Percentiles rank a stretch among this genome's conserved stretches.
These are phyloP conservation scores for Pseudogymnoascus pannorum DNA, from an alignment of 2,329 filamentous ascomycete species.

Conservation along the genomic window DNA sequence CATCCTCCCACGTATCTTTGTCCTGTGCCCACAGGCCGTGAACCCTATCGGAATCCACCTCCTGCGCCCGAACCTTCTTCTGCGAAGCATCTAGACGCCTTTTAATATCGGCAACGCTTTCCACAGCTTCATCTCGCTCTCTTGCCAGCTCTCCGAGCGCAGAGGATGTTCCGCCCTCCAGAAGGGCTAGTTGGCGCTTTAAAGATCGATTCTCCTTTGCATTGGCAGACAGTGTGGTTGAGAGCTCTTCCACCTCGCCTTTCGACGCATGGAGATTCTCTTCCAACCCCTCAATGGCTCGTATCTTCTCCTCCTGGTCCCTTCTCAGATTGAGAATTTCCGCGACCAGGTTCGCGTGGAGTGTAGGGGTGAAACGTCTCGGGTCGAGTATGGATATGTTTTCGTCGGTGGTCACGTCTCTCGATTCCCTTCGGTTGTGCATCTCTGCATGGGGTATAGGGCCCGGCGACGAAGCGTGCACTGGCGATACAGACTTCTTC, in stretches of 20 bases:
- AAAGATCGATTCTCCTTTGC: conserved; percentile 72
- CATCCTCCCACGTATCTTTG: conserved; percentile 76
- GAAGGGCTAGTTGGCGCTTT: conserved; percentile 75
- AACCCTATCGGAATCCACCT: conserved; percentile 73
- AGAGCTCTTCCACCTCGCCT: conserved; percentile 66
- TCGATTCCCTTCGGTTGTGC: conserved; percentile 43
- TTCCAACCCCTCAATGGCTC: conserved; percentile 80
- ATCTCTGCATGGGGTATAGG: conserved; percentile 42
- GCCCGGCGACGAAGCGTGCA: conserved; percentile 53
- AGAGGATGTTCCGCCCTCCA: conserved; percentile 83
- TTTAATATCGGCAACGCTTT: conserved; percentile 62
- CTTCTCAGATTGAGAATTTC: conserved; percentile 83
- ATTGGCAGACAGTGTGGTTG: conserved; percentile 52
- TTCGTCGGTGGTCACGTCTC: conserved; percentile 58
- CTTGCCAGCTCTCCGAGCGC: conserved; percentile 75
- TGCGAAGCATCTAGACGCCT: conserved; percentile 70
- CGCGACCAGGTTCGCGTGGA: conserved; percentile 89
- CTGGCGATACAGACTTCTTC: conserved; percentile 55
- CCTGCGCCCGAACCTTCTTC: conserved; percentile 69
- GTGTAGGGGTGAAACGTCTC: conserved; percentile 84
- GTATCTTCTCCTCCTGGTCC: conserved; percentile 85
- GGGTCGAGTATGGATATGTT: conserved; percentile 69
- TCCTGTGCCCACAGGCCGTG: conserved; percentile 79
- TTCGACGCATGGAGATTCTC: conserved; percentile 61
- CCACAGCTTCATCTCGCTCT: conserved; percentile 79